Evolutionary conservation across 148 eudicot species (phyloP).

Genomic region (Rhododendron molle): DNA sequence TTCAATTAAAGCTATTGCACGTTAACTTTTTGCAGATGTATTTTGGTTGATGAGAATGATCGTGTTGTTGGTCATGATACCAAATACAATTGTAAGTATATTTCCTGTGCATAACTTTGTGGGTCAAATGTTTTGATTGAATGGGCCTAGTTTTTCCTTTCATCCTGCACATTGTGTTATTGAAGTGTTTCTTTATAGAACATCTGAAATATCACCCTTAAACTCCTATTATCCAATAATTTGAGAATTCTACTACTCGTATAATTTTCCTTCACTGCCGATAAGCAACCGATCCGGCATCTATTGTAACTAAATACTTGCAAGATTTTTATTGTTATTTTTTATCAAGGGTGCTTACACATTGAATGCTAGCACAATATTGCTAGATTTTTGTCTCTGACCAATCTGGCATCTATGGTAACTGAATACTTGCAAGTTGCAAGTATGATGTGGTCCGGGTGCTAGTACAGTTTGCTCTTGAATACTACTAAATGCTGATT

Average conservation of each 20-base stretch:
- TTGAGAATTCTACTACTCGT: not conserved
- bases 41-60: conserved; percentile 92
- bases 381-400: not conserved
- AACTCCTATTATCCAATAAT: not conserved
- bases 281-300: not conserved
- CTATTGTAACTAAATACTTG: not conserved
- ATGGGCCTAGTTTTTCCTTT: not conserved
- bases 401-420: not conserved
- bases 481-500: not conserved
- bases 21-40: conserved; percentile 59
- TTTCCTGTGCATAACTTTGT: not conserved
- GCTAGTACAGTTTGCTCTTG: not conserved
- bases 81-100: conserved; percentile 91
- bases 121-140: not conserved
- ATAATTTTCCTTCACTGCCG: not conserved
- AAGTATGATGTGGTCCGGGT: not conserved
- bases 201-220: not conserved
- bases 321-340: not conserved
- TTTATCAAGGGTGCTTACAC: not conserved
- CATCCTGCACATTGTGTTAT: not conserved
- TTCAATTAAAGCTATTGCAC: not conserved
- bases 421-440: not conserved
- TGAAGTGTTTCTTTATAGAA: not conserved
- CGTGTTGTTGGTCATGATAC: conserved; percentile 81
- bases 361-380: no score